Evolutionary conservation across 2,329 filamentous ascomycete species (phyloP), one percentile per base, ranked within the genome.

Genomic region (Metarhizium sp.): DNA sequence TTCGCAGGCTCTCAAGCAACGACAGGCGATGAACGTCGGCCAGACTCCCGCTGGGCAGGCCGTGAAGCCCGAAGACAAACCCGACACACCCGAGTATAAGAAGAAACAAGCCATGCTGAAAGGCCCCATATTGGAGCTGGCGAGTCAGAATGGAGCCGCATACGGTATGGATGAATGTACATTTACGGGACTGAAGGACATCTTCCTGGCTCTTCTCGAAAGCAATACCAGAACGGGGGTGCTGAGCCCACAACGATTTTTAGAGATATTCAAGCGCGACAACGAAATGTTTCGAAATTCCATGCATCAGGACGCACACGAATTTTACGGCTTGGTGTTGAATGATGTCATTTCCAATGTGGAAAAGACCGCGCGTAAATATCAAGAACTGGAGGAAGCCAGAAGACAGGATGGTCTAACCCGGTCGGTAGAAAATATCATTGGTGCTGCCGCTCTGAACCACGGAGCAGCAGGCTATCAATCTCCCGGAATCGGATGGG

Each of bases 221-320:
- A 91, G 89, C 69, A 78, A 83, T 58, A 88, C 88, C 45, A 85
- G 91, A 55, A 94, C 89, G 6, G 94, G 94, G 16, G 90, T 99
- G 11, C 80, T 97, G 46, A 95, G 92, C 65, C 94, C 94, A 1
- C 86, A 92, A 64, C 87, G 92, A 59, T 96, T 99, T 60, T 78
- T 99, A 40, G 92, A 99, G 67, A 92, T 96, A 30, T 84, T 99
- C 66, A 90, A 92, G 66, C 84, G 88, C 59, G 90, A 97, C 64
- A 95, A 99, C 68, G 94, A 99, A 70, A 92, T 96, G 87, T 99
- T 99, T 66, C 85, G 91, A 57, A 92, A 91, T 43, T 89, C 92
- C 4, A 96, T 96, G 89, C 94, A 99, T 70, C 94, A 99, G 69
- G 94, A 99, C 68, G 94, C 94, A 1, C 94, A 99, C 70, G 94